phyloP scores from a whole-genome alignment of 345 rosid species.

The Gossypium thurberi region DNA sequence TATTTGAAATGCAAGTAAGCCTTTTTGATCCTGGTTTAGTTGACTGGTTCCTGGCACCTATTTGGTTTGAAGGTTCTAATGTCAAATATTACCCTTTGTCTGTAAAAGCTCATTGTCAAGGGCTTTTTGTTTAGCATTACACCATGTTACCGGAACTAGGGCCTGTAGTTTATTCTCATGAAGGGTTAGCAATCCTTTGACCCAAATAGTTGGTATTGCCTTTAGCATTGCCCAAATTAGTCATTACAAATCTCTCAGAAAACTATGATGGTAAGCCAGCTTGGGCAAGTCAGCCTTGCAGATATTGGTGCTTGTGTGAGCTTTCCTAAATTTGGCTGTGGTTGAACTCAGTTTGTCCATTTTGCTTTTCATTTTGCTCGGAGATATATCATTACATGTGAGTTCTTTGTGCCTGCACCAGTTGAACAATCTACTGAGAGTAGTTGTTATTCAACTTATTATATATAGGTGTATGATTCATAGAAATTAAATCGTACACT shows the following conservation, averaged over 20 bases:
- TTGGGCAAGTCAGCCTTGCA: background rate
- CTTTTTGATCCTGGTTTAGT: background rate
- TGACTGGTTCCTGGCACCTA: background rate
- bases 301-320: background rate
- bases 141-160: background rate
- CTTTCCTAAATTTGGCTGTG: background rate
- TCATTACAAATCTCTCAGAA: background rate
- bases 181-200: background rate
- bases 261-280: background rate
- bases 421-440: background rate
- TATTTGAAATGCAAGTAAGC: constrained; percentile 36
- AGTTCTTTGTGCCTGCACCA: background rate
- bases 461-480: background rate
- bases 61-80: background rate
- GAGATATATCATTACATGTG: background rate
- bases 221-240: background rate
- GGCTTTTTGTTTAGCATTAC: background rate
- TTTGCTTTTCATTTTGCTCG: background rate
- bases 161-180: background rate
- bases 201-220: background rate
- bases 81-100: background rate
- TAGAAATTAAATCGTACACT: background rate
- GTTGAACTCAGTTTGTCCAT: background rate
- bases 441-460: background rate
- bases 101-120: background rate